Conservation (phyloP, 108 stramenopile genomes). For the Skeletonema grethae region DNA sequence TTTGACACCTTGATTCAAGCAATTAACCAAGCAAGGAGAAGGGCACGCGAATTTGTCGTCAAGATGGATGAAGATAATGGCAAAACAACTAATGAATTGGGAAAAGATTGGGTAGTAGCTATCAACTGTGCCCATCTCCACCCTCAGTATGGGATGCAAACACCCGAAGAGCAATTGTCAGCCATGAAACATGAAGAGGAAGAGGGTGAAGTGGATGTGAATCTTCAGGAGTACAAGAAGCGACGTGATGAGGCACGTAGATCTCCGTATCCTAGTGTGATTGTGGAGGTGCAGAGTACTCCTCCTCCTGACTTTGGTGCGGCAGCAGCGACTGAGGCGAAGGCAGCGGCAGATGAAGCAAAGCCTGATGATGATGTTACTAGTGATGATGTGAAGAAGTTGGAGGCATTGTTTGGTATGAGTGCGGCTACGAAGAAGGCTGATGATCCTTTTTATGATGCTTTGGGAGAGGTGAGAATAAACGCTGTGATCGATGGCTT, state of each 20-base stretch:
- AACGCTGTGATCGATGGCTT: neutral
- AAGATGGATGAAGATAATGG: constrained; percentile 11
- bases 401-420: constrained; percentile 75
- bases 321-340: constrained; percentile 21
- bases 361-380: constrained; percentile 39
- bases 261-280: constrained; percentile 81
- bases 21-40: constrained; percentile 71
- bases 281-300: constrained; percentile 77
- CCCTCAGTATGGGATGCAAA: constrained; percentile 70
- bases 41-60: constrained; percentile 72
- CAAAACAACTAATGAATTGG: constrained; percentile 22
- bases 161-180: constrained; percentile 61
- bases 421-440: constrained; percentile 31
- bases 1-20: constrained; percentile 67
- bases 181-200: constrained; percentile 67
- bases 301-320: constrained; percentile 61
- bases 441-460: constrained; percentile 74
- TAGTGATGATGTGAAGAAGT: constrained; percentile 60
- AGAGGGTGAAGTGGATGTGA: constrained; percentile 67
- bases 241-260: constrained; percentile 62
- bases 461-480: constrained; percentile 54
- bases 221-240: constrained; percentile 70
- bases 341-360: neutral
- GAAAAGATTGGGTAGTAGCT: constrained; percentile 69
- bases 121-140: constrained; percentile 89